Evolutionary conservation across 2,329 filamentous ascomycete genomes (phyloP), one percentile per base, ranked within the genome.

Genomic region (Botrytis byssoidea): DNA sequence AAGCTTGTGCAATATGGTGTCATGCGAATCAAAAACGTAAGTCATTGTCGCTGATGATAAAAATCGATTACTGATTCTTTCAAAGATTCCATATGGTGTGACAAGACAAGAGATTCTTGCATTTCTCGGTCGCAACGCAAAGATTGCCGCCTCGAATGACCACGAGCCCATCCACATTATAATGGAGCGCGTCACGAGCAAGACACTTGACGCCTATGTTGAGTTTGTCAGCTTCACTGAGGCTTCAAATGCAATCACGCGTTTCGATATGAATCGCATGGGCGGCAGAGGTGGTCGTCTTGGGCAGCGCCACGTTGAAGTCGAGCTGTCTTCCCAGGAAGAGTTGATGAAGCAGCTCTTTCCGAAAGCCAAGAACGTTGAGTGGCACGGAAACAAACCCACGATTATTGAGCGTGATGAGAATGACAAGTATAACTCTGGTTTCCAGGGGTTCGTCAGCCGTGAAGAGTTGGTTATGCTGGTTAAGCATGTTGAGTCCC

Each of bases 391-490:
- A 1, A 79, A 81, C 0, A 80, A 78, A 4, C 89, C 89, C 0
- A 70, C 77, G 1, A 81, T 87, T 70, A 77, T 80, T 18, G 78
- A 83, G 4, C 80, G 82, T 65, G 80, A 83, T 78, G 81, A 25
- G 44, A 78, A 75, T 80, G 83, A 75, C 75, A 76, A 2, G n/a
- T 77, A 63, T 81, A 85, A 77, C 83, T 85, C 9, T 86, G 86
- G 85, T 60, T 91, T 91, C 81, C 87, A 87, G 75, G 86, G 88
- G 20, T 91, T 92, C 77, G 82, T 91, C 46, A 86, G 86, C 0
- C 84, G 85, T 40, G 90, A 92, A 80, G 89, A 92, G 81, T 85
- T 91, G 83, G 84, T 86, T 0, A 88, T 91, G 87, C 83, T 91
- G 16, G 83, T 87, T 72, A 90, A 90, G 82, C 88, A 91, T 79